These are phyloP conservation scores for Neocatenulostroma microsporum DNA, from an alignment of 2,329 filamentous ascomycete species.

Conservation along the genomic window DNA sequence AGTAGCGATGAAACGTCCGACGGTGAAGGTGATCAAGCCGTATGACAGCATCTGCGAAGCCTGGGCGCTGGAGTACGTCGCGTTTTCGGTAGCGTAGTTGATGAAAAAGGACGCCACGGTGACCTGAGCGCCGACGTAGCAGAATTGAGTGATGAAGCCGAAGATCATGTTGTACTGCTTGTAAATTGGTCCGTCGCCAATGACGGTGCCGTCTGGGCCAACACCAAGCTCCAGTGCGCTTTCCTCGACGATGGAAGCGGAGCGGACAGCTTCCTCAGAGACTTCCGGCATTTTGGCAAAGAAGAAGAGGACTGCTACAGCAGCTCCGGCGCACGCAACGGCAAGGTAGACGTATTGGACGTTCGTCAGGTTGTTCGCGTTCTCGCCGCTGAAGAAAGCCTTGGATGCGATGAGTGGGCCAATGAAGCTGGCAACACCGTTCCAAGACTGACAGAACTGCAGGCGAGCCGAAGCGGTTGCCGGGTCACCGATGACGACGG, in stretches of 20 bases:
- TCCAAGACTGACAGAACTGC: conserved; percentile 34
- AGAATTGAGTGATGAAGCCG: conserved; percentile 31
- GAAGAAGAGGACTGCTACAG: conserved; percentile 30
- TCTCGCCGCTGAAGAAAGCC: conserved; percentile 31
- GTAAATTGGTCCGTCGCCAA: conserved; percentile 28
- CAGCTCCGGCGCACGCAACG: conserved; percentile 30
- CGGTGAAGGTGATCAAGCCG: conserved; percentile 33
- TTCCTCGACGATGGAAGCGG: conserved; percentile 23
- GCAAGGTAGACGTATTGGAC: conserved; percentile 35
- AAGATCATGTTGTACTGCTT: conserved; percentile 36
- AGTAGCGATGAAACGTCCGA: conserved; percentile 34
- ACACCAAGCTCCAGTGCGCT: conserved; percentile 23
- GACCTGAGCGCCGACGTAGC: conserved; percentile 33
- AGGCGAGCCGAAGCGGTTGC: conserved; percentile 30
- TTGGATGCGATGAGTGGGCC: conserved; percentile 34
- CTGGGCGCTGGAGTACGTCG: conserved; percentile 21
- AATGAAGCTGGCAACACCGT: conserved; percentile 29
- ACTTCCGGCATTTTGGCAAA: conserved; percentile 33
- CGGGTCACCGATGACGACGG: conserved; percentile 33
- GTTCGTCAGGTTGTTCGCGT: conserved; percentile 28
- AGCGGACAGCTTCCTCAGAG: conserved; percentile 15
- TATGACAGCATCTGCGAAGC: conserved; percentile 33
- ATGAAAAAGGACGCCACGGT: conserved; percentile 33
- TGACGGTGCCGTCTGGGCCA: conserved; percentile 25
- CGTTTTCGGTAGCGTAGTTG: conserved; percentile 33